Conservation (phyloP, 768 basidiomycete genomes). For the Chalciporus pseudorubinellus region DNA sequence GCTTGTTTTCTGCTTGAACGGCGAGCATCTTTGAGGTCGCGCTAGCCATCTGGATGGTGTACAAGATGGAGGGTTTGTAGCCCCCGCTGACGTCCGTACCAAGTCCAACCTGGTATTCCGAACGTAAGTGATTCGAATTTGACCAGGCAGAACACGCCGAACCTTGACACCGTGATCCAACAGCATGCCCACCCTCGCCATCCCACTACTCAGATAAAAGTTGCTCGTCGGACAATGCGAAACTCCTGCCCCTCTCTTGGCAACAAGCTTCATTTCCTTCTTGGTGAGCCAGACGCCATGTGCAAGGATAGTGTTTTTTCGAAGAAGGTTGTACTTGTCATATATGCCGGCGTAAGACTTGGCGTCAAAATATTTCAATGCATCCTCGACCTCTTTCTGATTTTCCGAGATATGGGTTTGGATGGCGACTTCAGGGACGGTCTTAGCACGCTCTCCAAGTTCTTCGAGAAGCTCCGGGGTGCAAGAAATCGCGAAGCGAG, state of each 20-base stretch:
- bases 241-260: conserved; percentile 63
- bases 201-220: conserved; percentile 84
- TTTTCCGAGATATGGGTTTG: conserved; percentile 97
- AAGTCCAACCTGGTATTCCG: conserved; percentile 69
- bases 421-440: conserved; percentile 63
- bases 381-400: conserved; percentile 62
- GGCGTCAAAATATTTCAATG: conserved; percentile 64
- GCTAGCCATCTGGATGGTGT: conserved; percentile 70
- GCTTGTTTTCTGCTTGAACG: conserved; percentile 36
- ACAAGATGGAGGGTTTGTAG: conserved; percentile 76
- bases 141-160: conserved; percentile 9
- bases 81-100: conserved; percentile 94
- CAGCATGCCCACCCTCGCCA: conserved; percentile 74
- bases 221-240: conserved; percentile 96
- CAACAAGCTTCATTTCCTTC: conserved; percentile 71
- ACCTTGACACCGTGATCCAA: conserved; percentile 89
- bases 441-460: conserved; percentile 58
- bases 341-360: conserved; percentile 79
- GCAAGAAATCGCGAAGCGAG: conserved; percentile 95
- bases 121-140: conserved; percentile 3
- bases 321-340: conserved; percentile 71
- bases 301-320: conserved; percentile 79
- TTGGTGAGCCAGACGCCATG: conserved; percentile 82
- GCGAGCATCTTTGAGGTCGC: conserved; percentile 76
- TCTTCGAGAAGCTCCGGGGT: conserved; percentile 61